These are phyloP conservation scores for Paramyrothecium roridum DNA, from an alignment of 2,329 filamentous ascomycete species.

Conservation along the genomic window DNA sequence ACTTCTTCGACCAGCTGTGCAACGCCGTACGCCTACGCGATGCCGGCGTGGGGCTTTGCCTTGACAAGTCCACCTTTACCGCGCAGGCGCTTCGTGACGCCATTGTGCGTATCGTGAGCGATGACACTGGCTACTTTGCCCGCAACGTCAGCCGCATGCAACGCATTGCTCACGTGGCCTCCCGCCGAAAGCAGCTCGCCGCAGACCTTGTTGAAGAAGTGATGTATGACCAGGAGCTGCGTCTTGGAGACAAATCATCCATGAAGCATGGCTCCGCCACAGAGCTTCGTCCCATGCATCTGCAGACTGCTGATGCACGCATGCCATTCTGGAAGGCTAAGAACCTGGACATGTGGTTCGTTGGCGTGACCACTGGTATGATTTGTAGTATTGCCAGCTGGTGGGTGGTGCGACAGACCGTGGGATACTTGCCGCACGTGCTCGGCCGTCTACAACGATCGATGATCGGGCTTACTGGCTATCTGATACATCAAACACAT, in stretches of 20 bases:
- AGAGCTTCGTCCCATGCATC: constrained; percentile 32
- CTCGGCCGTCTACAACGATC: neutral
- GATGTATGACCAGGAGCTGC: constrained; percentile 29
- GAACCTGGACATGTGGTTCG: constrained; percentile 33
- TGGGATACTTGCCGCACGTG: neutral
- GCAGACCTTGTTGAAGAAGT: constrained; percentile 39
- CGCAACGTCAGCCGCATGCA: constrained; percentile 32
- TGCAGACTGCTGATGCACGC: constrained; percentile 39
- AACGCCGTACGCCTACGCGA: constrained; percentile 31
- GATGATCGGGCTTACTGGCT: neutral
- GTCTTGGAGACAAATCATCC: constrained; percentile 1
- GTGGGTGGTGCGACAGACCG: constrained; percentile 12
- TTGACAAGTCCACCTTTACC: constrained; percentile 34
- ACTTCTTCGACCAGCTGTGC: constrained; percentile 38
- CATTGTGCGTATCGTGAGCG: constrained; percentile 20
- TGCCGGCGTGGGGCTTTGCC: constrained; percentile 28
- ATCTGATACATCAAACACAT: neutral
- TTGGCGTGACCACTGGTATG: constrained; percentile 12
- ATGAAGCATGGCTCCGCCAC: constrained; percentile 3
- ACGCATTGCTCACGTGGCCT: constrained; percentile 32
- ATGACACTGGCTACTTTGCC: constrained; percentile 22
- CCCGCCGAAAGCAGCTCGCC: constrained; percentile 31
- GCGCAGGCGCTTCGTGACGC: constrained; percentile 24
- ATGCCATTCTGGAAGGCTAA: constrained; percentile 34
- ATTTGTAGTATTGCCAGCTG: constrained; percentile 8